Percentiles rank a stretch among this genome's conserved stretches.
Conservation (phyloP, 805 yeast genomes). For the Suhomyces tanzawaensis region DNA sequence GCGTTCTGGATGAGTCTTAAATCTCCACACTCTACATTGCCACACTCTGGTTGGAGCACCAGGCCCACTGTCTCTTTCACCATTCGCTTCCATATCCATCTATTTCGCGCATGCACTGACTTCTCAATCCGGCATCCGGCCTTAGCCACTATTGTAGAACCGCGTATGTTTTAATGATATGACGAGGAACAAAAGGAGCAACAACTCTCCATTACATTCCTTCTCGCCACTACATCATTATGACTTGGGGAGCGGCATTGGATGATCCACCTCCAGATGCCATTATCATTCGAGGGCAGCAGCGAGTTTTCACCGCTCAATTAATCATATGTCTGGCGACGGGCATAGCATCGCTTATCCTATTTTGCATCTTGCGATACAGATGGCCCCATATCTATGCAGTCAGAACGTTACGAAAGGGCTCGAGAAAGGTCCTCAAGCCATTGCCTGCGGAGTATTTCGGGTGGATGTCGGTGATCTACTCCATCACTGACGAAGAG, state of each 20-base stretch:
- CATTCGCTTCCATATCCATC: too few species aligned
- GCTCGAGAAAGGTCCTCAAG: constrained; percentile 32
- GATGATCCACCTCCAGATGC: constrained; percentile 18
- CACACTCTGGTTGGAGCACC: too few species aligned
- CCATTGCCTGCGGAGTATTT: constrained; percentile 39
- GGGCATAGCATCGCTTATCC: constrained; percentile 45
- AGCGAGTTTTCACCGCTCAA: constrained; percentile 58
- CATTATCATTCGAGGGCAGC: constrained; percentile 45
- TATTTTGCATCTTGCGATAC: constrained; percentile 51
- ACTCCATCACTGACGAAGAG: constrained; percentile 25
- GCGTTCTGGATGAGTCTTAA: too few species aligned
- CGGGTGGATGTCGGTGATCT: constrained; percentile 25
- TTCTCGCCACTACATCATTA: too few species aligned
- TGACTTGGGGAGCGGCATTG: constrained; percentile 1
- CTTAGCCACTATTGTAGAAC: too few species aligned
- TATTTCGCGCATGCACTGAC: too few species aligned
- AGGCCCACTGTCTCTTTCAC: too few species aligned
- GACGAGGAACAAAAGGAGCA: too few species aligned
- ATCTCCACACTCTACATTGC: too few species aligned
- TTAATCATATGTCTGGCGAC: constrained; percentile 45
- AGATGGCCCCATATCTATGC: constrained; percentile 59
- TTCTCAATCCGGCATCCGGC: too few species aligned
- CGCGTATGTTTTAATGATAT: too few species aligned
- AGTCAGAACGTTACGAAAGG: constrained; percentile 49
- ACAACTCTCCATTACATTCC: not conserved